Percentiles rank a stretch among this genome's conserved stretches.
Conservation (phyloP, 2,329 filamentous ascomycete species). For the Cladobotryum mycophilum region DNA sequence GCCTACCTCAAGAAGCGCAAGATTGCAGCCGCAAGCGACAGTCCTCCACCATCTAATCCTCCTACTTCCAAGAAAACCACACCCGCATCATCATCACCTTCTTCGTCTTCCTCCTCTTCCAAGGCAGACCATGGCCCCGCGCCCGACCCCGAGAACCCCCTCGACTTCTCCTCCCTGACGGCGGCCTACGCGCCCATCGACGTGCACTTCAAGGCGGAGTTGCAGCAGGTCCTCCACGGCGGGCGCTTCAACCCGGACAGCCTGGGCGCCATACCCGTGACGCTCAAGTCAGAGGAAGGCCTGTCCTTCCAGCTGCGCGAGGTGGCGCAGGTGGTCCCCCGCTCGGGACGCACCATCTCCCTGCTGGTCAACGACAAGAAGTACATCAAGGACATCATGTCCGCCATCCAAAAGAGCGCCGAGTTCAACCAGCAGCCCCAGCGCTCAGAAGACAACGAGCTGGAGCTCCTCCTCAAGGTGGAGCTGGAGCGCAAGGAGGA, state of each 20-base stretch:
- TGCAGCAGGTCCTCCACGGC: constrained; percentile 36
- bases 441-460: constrained; percentile 50
- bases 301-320: constrained; percentile 45
- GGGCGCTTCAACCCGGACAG: constrained; percentile 47
- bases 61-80: constrained; percentile 11
- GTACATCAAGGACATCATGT: constrained; percentile 50
- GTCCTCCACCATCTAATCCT: constrained; percentile 16
- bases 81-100: constrained; percentile 14
- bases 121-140: constrained; percentile 7
- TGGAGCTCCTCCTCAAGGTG: constrained; percentile 50
- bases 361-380: constrained; percentile 36
- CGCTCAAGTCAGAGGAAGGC: constrained; percentile 24
- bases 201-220: constrained; percentile 37
- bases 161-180: constrained; percentile 44
- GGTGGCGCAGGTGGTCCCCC: constrained; percentile 48
- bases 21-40: constrained; percentile 25
- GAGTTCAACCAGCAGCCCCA: constrained; percentile 58
- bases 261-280: constrained; percentile 40
- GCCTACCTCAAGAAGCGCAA: constrained; percentile 34
- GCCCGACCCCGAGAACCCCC: constrained; percentile 37
- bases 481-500: constrained; percentile 48
- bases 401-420: constrained; percentile 44
- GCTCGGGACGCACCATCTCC: constrained; percentile 33
- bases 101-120: constrained; percentile 13
- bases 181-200: constrained; percentile 37